phyloP scores from a whole-genome alignment of 768 basidiomycete species.

The Psilocybe cubensis region DNA sequence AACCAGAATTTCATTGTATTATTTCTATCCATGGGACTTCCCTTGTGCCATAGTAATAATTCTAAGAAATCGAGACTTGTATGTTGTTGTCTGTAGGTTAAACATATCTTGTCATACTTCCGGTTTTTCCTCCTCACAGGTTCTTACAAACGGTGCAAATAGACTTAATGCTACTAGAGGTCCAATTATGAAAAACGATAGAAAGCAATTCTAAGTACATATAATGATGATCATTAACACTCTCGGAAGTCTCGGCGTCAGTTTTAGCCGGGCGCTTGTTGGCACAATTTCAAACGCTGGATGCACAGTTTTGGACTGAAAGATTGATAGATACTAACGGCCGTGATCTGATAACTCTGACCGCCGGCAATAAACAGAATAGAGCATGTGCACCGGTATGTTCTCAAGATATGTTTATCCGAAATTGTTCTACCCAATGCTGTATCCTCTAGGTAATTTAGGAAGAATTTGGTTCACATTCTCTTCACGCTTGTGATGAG shows the following conservation, averaged over 20 bases:
- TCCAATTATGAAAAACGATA: no score
- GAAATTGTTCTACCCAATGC: not conserved
- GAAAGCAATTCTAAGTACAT: no score
- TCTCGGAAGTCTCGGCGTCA: not conserved
- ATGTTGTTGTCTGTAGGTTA: no score
- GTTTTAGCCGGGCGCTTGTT: not conserved
- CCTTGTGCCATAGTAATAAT: no score
- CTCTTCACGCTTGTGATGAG: not conserved
- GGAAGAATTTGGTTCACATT: not conserved
- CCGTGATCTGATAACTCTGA: not conserved
- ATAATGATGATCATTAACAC: no score
- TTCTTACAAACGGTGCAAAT: no score
- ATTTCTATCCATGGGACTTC: no score
- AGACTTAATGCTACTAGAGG: no score
- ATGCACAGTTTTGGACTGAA: not conserved
- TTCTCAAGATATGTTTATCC: not conserved
- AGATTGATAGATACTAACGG: not conserved
- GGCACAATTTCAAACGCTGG: not conserved
- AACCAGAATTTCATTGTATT: no score
- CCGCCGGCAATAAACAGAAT: not conserved
- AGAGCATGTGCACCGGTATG: not conserved
- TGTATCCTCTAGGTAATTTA: not conserved
- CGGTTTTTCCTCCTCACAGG: no score
- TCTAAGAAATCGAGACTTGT: no score
- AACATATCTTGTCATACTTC: no score